Evolutionary conservation across 148 eudicot genomes (phyloP).

Genomic region (Rhododendron ferrugineum): DNA sequence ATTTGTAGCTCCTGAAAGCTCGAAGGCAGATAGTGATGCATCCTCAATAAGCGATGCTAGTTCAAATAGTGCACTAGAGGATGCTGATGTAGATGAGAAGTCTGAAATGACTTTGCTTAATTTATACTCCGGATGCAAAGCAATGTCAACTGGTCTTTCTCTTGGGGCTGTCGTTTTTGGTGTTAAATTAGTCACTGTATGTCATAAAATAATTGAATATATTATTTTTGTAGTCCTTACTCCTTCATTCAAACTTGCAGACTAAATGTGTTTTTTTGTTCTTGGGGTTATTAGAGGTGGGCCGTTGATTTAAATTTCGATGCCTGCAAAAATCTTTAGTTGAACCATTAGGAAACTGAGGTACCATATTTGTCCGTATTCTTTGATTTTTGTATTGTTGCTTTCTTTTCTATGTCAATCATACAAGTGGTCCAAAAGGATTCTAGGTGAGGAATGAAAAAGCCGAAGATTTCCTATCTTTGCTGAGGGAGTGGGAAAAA

Average conservation of each 20-base stretch:
- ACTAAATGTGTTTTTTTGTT: neutral
- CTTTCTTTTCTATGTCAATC: neutral
- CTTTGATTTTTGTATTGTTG: neutral
- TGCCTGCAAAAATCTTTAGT: slow-evolving; percentile 29
- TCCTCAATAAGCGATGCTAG: too few relatives aligned
- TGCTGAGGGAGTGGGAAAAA: too few relatives aligned
- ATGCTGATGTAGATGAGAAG: too few relatives aligned
- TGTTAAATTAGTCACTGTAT: too few relatives aligned
- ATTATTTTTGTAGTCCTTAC: neutral
- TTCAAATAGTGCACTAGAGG: too few relatives aligned
- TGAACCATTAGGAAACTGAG: slow-evolving; percentile 30
- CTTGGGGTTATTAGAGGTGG: slow-evolving; percentile 27
- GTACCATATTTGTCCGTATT: slow-evolving; percentile 5
- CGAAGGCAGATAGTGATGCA: too few relatives aligned
- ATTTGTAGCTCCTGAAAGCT: neutral
- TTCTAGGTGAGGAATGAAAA: slow-evolving; percentile 35
- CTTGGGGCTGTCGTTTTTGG: too few relatives aligned
- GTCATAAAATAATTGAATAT: neutral
- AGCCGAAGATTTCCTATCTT: slow-evolving; percentile 21
- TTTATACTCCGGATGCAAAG: too few relatives aligned
- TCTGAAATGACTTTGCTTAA: too few relatives aligned
- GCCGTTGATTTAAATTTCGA: slow-evolving; percentile 27
- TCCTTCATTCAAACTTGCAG: neutral
- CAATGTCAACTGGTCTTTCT: too few relatives aligned
- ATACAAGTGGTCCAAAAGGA: neutral